Base-by-base conservation (phyloP, 2,329 filamentous ascomycete species). In the Talaromyces amestolkiae region DNA sequence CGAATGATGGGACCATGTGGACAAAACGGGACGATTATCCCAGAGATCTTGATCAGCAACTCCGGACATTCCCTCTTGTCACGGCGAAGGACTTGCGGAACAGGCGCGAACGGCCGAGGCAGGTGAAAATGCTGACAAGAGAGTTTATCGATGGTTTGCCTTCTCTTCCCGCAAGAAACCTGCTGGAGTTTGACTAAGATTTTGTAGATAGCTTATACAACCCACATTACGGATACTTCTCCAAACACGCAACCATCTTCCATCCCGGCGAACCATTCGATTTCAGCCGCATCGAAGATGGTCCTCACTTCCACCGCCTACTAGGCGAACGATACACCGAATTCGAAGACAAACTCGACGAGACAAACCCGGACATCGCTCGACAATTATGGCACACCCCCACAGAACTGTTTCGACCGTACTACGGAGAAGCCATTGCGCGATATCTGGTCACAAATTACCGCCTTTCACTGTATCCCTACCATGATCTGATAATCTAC, bases 321-420 rank as follows among this genome's bases (percentile, higher is more conserved):
- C 84, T 98, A 1, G 89, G 91, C 47, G 83, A 88, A 69, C 88
- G 92, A 68, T 99, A 98, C 77, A 91, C 88, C 56, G 87, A 91
- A 69, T 98, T 99, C 73, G 95, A 99, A 79, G 92, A 98, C 75
- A 81, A 83, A 24, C 86, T 99, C 65, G 96, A 99, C 76, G 86
- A 85, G 54, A 83, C 86, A 66, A 83, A 89, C 24, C 86, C 86
- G 56, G 87, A 91, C 80, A 87, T 91, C 58, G 90, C 91, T 47
- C 88, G 95, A 10, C 95, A 99, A 81, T 84, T 99, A 54, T 99
- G 95, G 95, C 96, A 99, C 78, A 99, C 95, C 13, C 95, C 96
- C 0, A 99, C 95, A 0, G 95, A 99, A 81, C 87, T 99, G 22
- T 99, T 99, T 81, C 87, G 92, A 37, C 95, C 96, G 0, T 96